Evolutionary conservation across 1,139 yeast genomes (phyloP).

Genomic region (Yamadazyma diddensiae): DNA sequence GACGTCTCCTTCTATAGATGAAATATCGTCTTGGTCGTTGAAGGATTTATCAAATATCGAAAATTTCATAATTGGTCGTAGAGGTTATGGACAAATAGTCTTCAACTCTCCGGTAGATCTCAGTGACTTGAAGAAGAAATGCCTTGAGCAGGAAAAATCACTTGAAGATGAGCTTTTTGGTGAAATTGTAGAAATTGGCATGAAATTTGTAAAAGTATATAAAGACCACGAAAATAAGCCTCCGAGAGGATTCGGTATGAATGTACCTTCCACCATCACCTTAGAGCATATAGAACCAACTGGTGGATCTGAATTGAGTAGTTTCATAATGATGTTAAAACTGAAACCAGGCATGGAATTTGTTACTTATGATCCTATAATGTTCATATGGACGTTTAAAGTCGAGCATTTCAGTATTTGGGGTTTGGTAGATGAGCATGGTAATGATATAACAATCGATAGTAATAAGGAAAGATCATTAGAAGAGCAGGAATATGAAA

Average conservation of each 20-base stretch:
- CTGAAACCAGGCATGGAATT: constrained; percentile 66
- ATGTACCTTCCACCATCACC: constrained; percentile 82
- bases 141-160: constrained; percentile 29
- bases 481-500: constrained; percentile 21
- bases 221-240: constrained; percentile 57
- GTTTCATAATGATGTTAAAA: constrained; percentile 48
- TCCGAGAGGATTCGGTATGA: constrained; percentile 68
- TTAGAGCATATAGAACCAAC: constrained; percentile 63
- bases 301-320: constrained; percentile 21
- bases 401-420: constrained; percentile 93
- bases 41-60: constrained; percentile 57
- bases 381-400: constrained; percentile 75
- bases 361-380: constrained; percentile 72
- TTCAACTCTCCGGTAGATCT: constrained; percentile 74
- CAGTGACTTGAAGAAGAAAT: constrained; percentile 30
- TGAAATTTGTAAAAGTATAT: constrained; percentile 63
- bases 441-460: constrained; percentile 15
- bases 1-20: constrained; percentile 70
- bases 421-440: constrained; percentile 61
- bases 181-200: constrained; percentile 53
- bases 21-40: constrained; percentile 44
- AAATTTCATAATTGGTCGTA: constrained; percentile 74
- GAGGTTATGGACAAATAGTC: constrained; percentile 71
- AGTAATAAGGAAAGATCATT: constrained; percentile 10
- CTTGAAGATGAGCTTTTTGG: constrained; percentile 49